Conservation (phyloP, 1,284 basidiomycete genomes). For the Pascua guehoae region DNA sequence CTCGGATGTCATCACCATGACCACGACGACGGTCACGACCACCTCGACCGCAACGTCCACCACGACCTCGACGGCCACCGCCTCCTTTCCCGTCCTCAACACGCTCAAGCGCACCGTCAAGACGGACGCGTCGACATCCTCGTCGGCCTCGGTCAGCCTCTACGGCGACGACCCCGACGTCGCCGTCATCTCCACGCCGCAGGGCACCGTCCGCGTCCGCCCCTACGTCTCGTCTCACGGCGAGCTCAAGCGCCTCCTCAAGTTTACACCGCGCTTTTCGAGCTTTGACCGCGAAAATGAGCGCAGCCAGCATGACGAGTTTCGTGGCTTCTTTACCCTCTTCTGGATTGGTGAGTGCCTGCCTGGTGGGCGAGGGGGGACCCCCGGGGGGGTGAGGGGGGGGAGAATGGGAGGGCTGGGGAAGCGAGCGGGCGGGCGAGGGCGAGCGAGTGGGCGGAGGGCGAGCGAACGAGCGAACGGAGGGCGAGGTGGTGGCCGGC, state of each 20-base stretch:
- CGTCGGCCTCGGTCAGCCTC: neutral
- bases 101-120: neutral
- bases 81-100: neutral
- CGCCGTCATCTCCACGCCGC: slow-evolving; percentile 36
- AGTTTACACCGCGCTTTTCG: slow-evolving; percentile 78
- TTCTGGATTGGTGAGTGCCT: slow-evolving; percentile 67
- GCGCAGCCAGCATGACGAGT: slow-evolving; percentile 70
- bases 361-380: no score
- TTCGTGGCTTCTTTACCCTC: slow-evolving; percentile 87
- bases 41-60: neutral
- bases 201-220: slow-evolving; percentile 37
- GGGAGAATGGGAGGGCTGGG: no score
- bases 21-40: slow-evolving; percentile 1
- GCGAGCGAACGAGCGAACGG: no score
- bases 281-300: slow-evolving; percentile 78
- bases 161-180: slow-evolving; percentile 12
- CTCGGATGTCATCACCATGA: slow-evolving; percentile 1
- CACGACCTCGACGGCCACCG: neutral
- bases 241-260: slow-evolving; percentile 60
- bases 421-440: no score
- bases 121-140: neutral
- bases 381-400: no score
- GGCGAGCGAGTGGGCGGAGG: no score
- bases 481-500: no score
- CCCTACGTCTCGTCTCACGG: slow-evolving; percentile 42